Evolutionary conservation across 257 asterid species (phyloP).

Genomic region (Ajuga chamaepitys): DNA sequence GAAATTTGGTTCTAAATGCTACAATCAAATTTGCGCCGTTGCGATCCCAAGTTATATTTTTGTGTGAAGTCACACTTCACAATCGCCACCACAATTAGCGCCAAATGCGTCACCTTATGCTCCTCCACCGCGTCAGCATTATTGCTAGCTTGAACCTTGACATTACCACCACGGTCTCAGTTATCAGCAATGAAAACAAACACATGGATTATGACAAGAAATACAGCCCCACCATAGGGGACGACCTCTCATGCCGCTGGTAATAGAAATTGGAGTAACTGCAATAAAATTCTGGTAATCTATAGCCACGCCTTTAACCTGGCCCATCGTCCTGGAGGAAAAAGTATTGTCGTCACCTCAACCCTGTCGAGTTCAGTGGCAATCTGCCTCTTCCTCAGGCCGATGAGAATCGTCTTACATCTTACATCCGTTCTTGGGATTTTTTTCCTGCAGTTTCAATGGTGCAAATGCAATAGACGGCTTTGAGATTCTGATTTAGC

Average conservation of each 20-base stretch:
- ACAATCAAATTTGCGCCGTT: constrained; percentile 26
- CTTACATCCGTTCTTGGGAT: constrained; percentile 21
- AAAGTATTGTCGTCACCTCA: constrained; percentile 45
- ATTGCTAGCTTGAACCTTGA: constrained; percentile 37
- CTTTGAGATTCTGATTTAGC: constrained; percentile 27
- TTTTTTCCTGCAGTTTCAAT: constrained; percentile 25
- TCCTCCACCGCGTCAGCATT: constrained; percentile 43
- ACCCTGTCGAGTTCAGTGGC: not conserved
- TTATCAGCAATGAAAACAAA: constrained; percentile 34
- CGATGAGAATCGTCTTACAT: constrained; percentile 22
- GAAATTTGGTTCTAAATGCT: constrained; percentile 30
- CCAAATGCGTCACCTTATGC: constrained; percentile 33
- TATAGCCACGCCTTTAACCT: constrained; percentile 43
- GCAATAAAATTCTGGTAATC: constrained; percentile 51
- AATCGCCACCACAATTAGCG: constrained; percentile 46
- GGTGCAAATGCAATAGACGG: constrained; percentile 40
- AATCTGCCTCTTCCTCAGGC: constrained; percentile 17
- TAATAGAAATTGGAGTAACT: constrained; percentile 11
- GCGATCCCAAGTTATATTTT: constrained; percentile 37
- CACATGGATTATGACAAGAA: constrained; percentile 41
- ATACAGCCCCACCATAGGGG: constrained; percentile 27
- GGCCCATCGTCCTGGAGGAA: constrained; percentile 71
- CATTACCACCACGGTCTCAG: constrained; percentile 47
- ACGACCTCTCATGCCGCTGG: constrained; percentile 10
- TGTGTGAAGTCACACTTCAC: constrained; percentile 25